Conservation (phyloP, 2,329 filamentous ascomycete species). For the Epichloe hybrida region DNA sequence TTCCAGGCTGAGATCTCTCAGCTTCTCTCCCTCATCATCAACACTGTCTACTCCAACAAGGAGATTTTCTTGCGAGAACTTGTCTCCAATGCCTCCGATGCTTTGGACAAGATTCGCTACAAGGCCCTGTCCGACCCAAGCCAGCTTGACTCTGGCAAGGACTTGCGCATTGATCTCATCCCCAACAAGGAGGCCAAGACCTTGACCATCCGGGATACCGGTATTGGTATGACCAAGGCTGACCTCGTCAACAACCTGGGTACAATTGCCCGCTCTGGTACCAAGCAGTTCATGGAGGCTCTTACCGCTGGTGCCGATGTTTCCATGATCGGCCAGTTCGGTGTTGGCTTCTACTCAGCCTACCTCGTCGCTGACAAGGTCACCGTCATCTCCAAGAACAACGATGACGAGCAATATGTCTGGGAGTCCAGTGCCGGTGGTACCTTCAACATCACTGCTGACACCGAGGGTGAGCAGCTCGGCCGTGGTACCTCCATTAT, state of each 20-base stretch:
- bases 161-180: constrained; percentile 97
- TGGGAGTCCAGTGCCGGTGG: constrained; percentile 97
- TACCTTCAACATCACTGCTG: constrained; percentile 84
- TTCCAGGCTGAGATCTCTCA: constrained; percentile 99
- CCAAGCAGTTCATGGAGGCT: constrained; percentile 99
- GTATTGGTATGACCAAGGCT: constrained; percentile 99
- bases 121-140: constrained; percentile 91
- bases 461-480: constrained; percentile 81
- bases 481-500: constrained; percentile 96
- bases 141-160: constrained; percentile 96
- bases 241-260: constrained; percentile 99
- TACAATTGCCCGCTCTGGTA: constrained; percentile 97
- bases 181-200: constrained; percentile 97
- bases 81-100: constrained; percentile 97
- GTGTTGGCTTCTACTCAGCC: constrained; percentile 99
- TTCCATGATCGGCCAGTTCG: constrained; percentile 99
- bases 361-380: constrained; percentile 98
- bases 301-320: constrained; percentile 96
- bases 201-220: constrained; percentile 89
- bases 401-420: constrained; percentile 99
- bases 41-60: constrained; percentile 99
- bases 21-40: constrained; percentile 98
- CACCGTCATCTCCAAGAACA: constrained; percentile 94
- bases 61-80: constrained; percentile 99
- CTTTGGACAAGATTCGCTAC: constrained; percentile 99